Percentiles rank a stretch among this genome's conserved stretches.
These are phyloP conservation scores for Malassezia brasiliensis DNA, from an alignment of 1,284 basidiomycete species.

Conservation along the genomic window DNA sequence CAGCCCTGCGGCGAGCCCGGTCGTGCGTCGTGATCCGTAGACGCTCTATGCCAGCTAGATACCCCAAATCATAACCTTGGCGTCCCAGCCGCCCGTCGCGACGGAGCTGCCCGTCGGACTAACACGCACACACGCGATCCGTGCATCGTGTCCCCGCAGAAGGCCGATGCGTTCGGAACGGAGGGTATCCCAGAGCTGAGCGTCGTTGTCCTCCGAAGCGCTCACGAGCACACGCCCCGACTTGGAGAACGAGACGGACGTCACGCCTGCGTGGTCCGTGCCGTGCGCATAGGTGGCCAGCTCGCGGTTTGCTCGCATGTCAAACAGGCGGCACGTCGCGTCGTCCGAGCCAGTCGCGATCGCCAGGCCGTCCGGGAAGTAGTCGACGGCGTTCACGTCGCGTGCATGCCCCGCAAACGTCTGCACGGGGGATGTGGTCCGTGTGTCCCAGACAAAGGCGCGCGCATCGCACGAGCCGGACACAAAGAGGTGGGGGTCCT, in stretches of 20 bases:
- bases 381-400: constrained; percentile 92
- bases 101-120: constrained; percentile 92
- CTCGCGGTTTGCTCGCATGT: constrained; percentile 92
- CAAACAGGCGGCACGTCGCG: constrained; percentile 92
- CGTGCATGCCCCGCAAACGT: constrained; percentile 98
- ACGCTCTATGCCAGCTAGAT: neutral
- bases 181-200: constrained; percentile 98
- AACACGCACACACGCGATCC: constrained; percentile 90
- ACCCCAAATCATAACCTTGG: constrained; percentile 59
- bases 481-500: constrained; percentile 84
- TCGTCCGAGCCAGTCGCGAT: constrained; percentile 99
- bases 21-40: neutral
- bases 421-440: constrained; percentile 89
- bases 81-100: constrained; percentile 97
- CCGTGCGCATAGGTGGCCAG: constrained; percentile 94
- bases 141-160: constrained; percentile 91
- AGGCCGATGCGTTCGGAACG: constrained; percentile 96
- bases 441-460: constrained; percentile 97
- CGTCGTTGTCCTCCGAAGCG: constrained; percentile 98
- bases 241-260: constrained; percentile 92
- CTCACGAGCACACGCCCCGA: constrained; percentile 94
- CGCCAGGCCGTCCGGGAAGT: constrained; percentile 58
- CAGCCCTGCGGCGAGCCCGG: constrained; percentile 13
- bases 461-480: constrained; percentile 97
- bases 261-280: constrained; percentile 96